Evolutionary conservation across 192 early-diverging fungal species (phyloP).

Genomic region (Physocladia obscura): DNA sequence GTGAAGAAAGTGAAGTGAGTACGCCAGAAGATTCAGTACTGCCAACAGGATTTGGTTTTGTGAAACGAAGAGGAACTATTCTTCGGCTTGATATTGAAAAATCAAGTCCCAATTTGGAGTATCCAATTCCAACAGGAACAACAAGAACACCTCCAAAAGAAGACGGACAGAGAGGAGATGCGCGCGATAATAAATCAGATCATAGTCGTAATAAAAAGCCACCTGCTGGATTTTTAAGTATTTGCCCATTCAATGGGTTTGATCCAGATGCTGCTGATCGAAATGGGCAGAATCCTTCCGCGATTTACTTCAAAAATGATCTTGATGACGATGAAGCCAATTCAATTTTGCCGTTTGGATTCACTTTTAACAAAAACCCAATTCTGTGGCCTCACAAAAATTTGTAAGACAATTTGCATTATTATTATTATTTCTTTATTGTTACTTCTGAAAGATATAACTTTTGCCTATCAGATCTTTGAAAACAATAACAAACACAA

Average conservation of each 20-base stretch:
- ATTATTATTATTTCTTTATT: constrained; percentile 9
- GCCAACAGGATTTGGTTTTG: constrained; percentile 18
- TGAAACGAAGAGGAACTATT: constrained; percentile 20
- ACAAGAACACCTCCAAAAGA: constrained; percentile 7
- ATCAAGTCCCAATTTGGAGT: background rate
- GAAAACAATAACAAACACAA: constrained; percentile 22
- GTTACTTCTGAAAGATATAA: constrained; percentile 10
- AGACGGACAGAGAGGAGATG: constrained; percentile 9
- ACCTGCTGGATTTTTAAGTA: constrained; percentile 44
- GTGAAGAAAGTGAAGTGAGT: too few relatives aligned
- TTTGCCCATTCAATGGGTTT: constrained; percentile 53
- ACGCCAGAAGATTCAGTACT: too few relatives aligned
- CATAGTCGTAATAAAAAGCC: constrained; percentile 4
- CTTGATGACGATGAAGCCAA: constrained; percentile 1
- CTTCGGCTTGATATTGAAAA: constrained; percentile 1
- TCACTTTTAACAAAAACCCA: constrained; percentile 49
- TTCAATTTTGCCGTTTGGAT: constrained; percentile 43
- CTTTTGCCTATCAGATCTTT: constrained; percentile 34
- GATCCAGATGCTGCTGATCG: constrained; percentile 50
- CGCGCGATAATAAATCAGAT: background rate
- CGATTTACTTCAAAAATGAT: constrained; percentile 43
- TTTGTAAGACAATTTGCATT: constrained; percentile 33
- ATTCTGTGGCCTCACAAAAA: constrained; percentile 52
- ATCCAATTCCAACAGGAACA: constrained; percentile 27
- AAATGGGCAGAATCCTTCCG: constrained; percentile 26